phyloP scores from a whole-genome alignment of 345 rosid species.

The Heritiera fomes region DNA sequence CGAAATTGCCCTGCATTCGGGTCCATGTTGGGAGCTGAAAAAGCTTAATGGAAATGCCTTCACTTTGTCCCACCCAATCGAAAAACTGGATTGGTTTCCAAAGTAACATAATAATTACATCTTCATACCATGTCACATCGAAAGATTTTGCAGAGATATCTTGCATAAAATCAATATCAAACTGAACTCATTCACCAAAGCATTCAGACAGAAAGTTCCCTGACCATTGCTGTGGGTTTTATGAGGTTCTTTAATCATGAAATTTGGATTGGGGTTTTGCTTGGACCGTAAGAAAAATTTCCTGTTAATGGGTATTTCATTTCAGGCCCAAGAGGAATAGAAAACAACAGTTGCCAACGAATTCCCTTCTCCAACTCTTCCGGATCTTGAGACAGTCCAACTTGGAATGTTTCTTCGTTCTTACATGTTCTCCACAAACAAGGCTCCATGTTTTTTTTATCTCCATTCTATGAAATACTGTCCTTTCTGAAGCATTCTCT shows the following conservation, averaged over 20 bases:
- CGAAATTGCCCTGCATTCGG: neutral
- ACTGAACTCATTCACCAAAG: neutral
- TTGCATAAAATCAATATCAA: neutral
- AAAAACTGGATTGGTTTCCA: neutral
- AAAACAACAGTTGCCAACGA: neutral
- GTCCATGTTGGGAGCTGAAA: constrained; percentile 11
- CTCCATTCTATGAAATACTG: neutral
- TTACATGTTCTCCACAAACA: constrained; percentile 40
- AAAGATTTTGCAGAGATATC: neutral
- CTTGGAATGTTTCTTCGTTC: constrained; percentile 43
- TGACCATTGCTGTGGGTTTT: neutral
- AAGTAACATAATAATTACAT: neutral
- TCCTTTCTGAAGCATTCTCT: constrained; percentile 17
- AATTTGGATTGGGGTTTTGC: neutral
- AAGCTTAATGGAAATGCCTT: constrained; percentile 16
- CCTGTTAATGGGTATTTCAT: neutral
- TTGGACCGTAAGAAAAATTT: neutral
- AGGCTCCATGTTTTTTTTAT: constrained; percentile 25
- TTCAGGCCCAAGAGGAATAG: too few relatives aligned
- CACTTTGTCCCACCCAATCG: constrained; percentile 5
- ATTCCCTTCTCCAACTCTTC: constrained; percentile 44
- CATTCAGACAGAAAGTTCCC: neutral
- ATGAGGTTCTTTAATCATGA: neutral
- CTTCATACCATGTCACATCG: neutral
- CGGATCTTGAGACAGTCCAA: constrained; percentile 62